Evolutionary conservation across 176 grass and related monocot species (phyloP).

Genomic region (Carex littledalei): DNA sequence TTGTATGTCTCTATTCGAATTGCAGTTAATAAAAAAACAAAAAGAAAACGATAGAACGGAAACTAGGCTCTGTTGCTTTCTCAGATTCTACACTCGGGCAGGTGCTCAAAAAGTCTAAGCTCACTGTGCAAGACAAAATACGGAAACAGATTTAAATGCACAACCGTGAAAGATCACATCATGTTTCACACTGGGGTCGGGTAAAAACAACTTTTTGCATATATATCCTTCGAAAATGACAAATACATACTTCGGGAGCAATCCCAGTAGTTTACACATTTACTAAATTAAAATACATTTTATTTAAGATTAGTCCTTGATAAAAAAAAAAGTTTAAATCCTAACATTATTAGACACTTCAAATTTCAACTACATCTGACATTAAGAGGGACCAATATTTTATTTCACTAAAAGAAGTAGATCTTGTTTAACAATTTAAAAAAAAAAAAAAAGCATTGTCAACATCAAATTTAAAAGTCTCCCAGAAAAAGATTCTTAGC

Average conservation of each 20-base stretch:
- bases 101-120: not conserved
- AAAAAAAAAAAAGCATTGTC: not conserved
- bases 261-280: too few relatives aligned
- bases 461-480: not conserved
- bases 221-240: constrained; percentile 1
- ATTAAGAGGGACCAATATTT: not conserved
- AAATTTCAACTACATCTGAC: not conserved
- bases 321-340: too few relatives aligned
- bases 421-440: not conserved
- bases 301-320: too few relatives aligned
- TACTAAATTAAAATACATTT: too few relatives aligned
- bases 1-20: constrained; percentile 8
- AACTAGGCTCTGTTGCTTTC: not conserved
- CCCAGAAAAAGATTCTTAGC: not conserved
- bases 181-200: not conserved
- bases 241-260: not conserved
- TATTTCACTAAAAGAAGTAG: not conserved
- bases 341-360: not conserved
- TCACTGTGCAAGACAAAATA: constrained; percentile 6
- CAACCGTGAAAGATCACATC: constrained; percentile 6
- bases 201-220: not conserved
- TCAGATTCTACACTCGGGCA: constrained; percentile 8
- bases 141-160: constrained; percentile 7
- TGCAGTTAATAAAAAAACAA: constrained; percentile 10
- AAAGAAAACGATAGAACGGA: constrained; percentile 5